Evolutionary conservation across 2,329 filamentous ascomycete genomes (phyloP).

Genomic region (Didymella glomerata): DNA sequence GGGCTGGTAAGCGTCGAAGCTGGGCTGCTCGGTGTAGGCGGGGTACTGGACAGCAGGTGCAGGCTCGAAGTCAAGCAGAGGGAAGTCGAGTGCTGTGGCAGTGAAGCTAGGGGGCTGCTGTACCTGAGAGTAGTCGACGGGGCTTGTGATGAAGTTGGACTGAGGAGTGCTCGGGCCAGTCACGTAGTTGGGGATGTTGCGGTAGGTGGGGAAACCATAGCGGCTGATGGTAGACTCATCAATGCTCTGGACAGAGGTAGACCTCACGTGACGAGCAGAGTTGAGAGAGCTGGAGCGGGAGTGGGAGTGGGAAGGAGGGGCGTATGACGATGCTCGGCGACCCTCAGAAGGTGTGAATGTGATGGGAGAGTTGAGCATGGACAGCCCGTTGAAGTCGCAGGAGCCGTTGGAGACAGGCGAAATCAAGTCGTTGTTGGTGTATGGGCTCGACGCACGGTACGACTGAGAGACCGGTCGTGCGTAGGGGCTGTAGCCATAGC

Average conservation of each 20-base stretch:
- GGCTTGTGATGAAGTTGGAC: constrained; percentile 52
- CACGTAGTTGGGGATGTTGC: constrained; percentile 71
- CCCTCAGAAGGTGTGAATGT: constrained; percentile 53
- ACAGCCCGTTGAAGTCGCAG: constrained; percentile 50
- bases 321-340: constrained; percentile 47
- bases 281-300: constrained; percentile 70
- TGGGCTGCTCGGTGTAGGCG: constrained; percentile 50
- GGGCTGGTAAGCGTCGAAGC: constrained; percentile 50
- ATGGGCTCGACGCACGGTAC: constrained; percentile 57
- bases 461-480: constrained; percentile 55
- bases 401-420: constrained; percentile 57
- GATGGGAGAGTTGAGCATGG: constrained; percentile 71
- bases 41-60: constrained; percentile 56
- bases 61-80: constrained; percentile 48
- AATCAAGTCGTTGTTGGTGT: constrained; percentile 54
- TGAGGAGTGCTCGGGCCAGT: constrained; percentile 51
- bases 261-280: constrained; percentile 55
- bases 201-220: constrained; percentile 86
- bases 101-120: constrained; percentile 47
- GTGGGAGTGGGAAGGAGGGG: constrained; percentile 43
- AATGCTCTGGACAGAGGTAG: constrained; percentile 72
- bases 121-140: constrained; percentile 43
- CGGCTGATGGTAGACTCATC: constrained; percentile 72
- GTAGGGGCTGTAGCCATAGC: constrained; percentile 61
- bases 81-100: constrained; percentile 44